These are phyloP conservation scores for Cyclotella kingstonii DNA, from an alignment of 108 stramenopile genomes.

Conservation along the genomic window DNA sequence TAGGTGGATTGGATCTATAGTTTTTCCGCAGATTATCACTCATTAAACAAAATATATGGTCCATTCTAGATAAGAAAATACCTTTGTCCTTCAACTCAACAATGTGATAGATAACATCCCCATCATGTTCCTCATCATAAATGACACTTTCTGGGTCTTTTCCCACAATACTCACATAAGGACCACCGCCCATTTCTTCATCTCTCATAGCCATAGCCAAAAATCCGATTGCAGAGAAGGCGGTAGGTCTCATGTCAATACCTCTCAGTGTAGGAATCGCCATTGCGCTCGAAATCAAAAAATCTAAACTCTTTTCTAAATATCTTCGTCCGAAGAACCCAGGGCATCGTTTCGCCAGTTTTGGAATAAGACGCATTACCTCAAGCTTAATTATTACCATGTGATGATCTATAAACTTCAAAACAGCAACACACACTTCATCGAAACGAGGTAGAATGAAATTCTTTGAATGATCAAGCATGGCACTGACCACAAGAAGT, in stretches of 20 bases:
- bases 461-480: slow-evolving; percentile 83
- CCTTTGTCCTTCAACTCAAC: slow-evolving; percentile 46
- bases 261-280: slow-evolving; percentile 45
- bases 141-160: slow-evolving; percentile 38
- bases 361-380: slow-evolving; percentile 86
- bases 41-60: slow-evolving; percentile 74
- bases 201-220: slow-evolving; percentile 84
- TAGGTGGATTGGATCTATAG: slow-evolving; percentile 10
- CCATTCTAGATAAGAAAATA: slow-evolving; percentile 57
- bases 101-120: slow-evolving; percentile 35
- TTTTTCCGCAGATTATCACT: slow-evolving; percentile 40
- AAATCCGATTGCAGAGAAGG: slow-evolving; percentile 85
- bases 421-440: slow-evolving; percentile 76
- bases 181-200: slow-evolving; percentile 60
- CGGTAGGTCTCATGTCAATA: slow-evolving; percentile 75
- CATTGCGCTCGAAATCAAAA: slow-evolving; percentile 69
- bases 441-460: slow-evolving; percentile 88
- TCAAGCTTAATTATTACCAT: slow-evolving; percentile 78
- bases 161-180: slow-evolving; percentile 5
- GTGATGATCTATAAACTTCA: slow-evolving; percentile 69
- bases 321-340: slow-evolving; percentile 85
- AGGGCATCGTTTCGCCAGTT: slow-evolving; percentile 80
- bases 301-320: slow-evolving; percentile 65
- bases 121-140: slow-evolving; percentile 11
- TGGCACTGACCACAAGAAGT: slow-evolving; percentile 78